Conservation (phyloP, 2,329 filamentous ascomycete genomes). For the Ophiosphaerella korrae region DNA sequence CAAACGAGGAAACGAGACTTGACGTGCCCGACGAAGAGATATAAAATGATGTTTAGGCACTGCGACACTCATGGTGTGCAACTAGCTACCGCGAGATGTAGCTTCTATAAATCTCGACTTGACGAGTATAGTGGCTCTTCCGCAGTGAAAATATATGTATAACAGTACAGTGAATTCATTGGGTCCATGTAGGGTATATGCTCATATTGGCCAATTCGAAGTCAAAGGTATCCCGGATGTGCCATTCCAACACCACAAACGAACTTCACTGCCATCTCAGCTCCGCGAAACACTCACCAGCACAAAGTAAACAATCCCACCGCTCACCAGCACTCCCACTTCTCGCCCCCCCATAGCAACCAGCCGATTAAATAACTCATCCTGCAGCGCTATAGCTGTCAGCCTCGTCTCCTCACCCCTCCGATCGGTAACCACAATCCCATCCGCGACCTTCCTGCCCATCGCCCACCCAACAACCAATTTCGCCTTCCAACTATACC, state of each 20-base stretch:
- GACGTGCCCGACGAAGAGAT: background rate
- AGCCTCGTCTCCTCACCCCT: conserved; percentile 63
- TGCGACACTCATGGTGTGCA: background rate
- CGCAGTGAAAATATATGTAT: background rate
- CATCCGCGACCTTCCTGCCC: conserved; percentile 75
- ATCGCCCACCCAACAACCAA: conserved; percentile 81
- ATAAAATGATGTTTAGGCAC: background rate
- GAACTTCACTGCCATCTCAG: background rate
- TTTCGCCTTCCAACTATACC: conserved; percentile 84
- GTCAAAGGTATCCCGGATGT: conserved; percentile 9
- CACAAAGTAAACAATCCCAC: background rate
- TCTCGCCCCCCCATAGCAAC: conserved; percentile 78
- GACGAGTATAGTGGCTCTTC: background rate
- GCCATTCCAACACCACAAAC: background rate
- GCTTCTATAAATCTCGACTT: background rate
- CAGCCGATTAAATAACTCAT: conserved; percentile 81
- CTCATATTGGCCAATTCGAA: background rate
- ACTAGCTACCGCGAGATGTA: background rate
- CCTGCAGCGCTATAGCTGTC: conserved; percentile 73
- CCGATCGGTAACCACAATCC: conserved; percentile 68
- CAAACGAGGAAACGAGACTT: background rate
- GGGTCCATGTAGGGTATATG: background rate
- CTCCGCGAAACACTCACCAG: too few relatives aligned
- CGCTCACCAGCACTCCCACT: conserved; percentile 76
- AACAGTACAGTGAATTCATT: background rate